A percentile compares a stretch with the other conserved stretches of the same genome.
Evolutionary conservation across 805 yeast genomes (phyloP).

Genomic region (Wickerhamomyces chambardii): DNA sequence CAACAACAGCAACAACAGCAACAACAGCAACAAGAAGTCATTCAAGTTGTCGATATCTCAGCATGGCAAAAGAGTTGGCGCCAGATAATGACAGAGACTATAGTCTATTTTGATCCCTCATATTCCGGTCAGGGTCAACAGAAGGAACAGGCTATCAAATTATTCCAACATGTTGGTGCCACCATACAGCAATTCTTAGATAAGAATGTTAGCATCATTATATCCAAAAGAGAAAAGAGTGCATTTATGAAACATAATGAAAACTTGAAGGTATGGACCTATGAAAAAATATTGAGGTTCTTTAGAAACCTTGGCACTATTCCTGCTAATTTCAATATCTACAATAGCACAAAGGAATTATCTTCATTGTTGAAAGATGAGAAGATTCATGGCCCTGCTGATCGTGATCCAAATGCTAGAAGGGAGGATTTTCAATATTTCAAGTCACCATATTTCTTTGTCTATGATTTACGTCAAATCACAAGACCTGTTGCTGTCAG

Average conservation of each 20-base stretch:
- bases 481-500: constrained; percentile 75
- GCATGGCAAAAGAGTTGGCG: constrained; percentile 58
- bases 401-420: constrained; percentile 78
- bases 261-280: constrained; percentile 76
- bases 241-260: constrained; percentile 41
- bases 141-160: constrained; percentile 22
- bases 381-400: constrained; percentile 77
- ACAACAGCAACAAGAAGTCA: background rate
- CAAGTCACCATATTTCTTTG: constrained; percentile 62
- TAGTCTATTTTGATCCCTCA: constrained; percentile 42
- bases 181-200: constrained; percentile 52
- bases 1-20: background rate
- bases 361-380: constrained; percentile 74
- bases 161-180: constrained; percentile 35
- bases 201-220: constrained; percentile 57
- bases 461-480: constrained; percentile 71
- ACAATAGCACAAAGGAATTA: constrained; percentile 26
- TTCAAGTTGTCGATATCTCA: constrained; percentile 24
- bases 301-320: constrained; percentile 50
- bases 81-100: constrained; percentile 44
- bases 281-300: constrained; percentile 77
- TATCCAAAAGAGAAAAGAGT: constrained; percentile 51
- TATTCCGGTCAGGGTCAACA: constrained; percentile 21
- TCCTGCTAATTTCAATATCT: constrained; percentile 8
- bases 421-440: constrained; percentile 83